Conservation (phyloP, 805 yeast species). For the Cyberlindnera petersonii region DNA sequence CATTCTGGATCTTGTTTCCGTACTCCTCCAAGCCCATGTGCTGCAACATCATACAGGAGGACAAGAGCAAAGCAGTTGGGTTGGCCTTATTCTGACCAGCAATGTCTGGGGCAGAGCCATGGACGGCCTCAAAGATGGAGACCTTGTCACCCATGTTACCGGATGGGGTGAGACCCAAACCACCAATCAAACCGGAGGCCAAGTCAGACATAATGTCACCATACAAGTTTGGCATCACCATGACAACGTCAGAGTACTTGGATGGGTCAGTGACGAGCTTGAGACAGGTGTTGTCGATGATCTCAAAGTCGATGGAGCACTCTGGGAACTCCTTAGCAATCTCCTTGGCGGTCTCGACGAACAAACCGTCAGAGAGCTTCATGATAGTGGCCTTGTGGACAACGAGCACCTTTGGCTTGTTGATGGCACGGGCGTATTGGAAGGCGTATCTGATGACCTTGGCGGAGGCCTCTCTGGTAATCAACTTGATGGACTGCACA, state of each 20-base stretch:
- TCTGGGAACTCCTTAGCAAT: slow-evolving; percentile 91
- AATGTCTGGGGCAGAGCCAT: slow-evolving; percentile 99
- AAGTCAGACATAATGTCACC: slow-evolving; percentile 99
- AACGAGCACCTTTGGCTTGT: slow-evolving; percentile 84
- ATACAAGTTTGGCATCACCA: slow-evolving; percentile 98
- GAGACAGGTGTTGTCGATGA: slow-evolving; percentile 93
- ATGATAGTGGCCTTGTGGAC: slow-evolving; percentile 98
- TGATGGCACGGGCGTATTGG: slow-evolving; percentile 88
- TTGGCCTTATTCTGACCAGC: slow-evolving; percentile 99
- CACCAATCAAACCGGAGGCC: slow-evolving; percentile 97
- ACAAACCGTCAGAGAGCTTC: slow-evolving; percentile 97
- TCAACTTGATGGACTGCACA: slow-evolving; percentile 94
- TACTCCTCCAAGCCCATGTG: slow-evolving; percentile 87
- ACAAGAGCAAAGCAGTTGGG: slow-evolving; percentile 95
- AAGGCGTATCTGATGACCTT: slow-evolving; percentile 95
- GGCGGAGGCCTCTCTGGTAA: slow-evolving; percentile 94
- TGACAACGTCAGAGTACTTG: slow-evolving; percentile 80
- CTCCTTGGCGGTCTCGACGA: slow-evolving; percentile 87
- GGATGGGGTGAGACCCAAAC: slow-evolving; percentile 97
- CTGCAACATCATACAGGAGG: slow-evolving; percentile 98
- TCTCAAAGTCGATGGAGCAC: slow-evolving; percentile 74
- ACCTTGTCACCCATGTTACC: slow-evolving; percentile 99
- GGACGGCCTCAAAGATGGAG: slow-evolving; percentile 98
- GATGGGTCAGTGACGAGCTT: slow-evolving; percentile 84
- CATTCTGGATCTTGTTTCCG: slow-evolving; percentile 83